These are phyloP conservation scores for Drosera capensis DNA, from an alignment of 148 eudicot species.

Conservation along the genomic window DNA sequence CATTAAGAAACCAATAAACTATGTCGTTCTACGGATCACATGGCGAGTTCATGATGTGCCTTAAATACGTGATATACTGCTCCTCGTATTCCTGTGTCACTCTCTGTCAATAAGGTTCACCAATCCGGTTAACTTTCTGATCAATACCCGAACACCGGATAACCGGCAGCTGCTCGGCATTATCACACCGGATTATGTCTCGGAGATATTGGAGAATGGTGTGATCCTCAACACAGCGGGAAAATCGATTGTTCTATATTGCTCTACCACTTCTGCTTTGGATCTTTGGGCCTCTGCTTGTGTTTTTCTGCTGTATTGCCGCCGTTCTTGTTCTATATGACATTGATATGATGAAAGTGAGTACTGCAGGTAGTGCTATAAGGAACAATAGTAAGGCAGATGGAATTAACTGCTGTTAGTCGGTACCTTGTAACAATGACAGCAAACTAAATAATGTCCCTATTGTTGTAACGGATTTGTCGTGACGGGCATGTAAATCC, in stretches of 20 bases:
- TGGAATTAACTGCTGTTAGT: too few relatives aligned
- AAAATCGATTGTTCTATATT: slow-evolving; percentile 33
- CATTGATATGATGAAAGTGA: too few relatives aligned
- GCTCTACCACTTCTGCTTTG: slow-evolving; percentile 49
- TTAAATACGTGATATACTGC: slow-evolving; percentile 70
- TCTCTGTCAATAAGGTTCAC: slow-evolving; percentile 73
- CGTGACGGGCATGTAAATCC: too few relatives aligned
- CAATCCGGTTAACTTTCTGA: slow-evolving; percentile 43
- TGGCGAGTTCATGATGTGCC: slow-evolving; percentile 82
- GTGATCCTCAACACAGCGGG: slow-evolving; percentile 38
- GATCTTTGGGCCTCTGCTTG: slow-evolving; percentile 64
- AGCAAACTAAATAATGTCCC: too few relatives aligned
- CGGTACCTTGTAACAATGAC: too few relatives aligned
- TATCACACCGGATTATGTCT: slow-evolving; percentile 26
- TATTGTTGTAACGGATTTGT: too few relatives aligned
- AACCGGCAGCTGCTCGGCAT: neutral
- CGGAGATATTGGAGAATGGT: slow-evolving; percentile 38
- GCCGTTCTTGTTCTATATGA: slow-evolving; percentile 51
- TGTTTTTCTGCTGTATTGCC: slow-evolving; percentile 32
- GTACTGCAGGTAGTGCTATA: too few relatives aligned
- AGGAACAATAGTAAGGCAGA: too few relatives aligned
- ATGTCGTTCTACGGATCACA: slow-evolving; percentile 74
- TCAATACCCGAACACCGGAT: slow-evolving; percentile 37
- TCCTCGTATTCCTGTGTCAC: slow-evolving; percentile 58
- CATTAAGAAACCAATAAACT: slow-evolving; percentile 67